These are phyloP conservation scores for Penicillium canariense DNA, from an alignment of 495 filamentous ascomycete genomes.

Conservation along the genomic window DNA sequence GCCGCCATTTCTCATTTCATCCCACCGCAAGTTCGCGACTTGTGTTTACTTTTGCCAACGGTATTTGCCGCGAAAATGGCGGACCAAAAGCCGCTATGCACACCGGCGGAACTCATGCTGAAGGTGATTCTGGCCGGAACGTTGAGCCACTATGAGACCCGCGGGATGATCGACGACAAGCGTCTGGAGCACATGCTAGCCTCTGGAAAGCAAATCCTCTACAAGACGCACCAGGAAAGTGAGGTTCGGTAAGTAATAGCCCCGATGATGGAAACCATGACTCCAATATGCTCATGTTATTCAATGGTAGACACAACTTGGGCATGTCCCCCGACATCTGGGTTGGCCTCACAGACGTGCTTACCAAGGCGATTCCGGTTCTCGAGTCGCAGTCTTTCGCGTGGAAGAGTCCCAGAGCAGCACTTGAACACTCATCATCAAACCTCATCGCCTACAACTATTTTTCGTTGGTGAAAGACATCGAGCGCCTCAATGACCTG, in stretches of 20 bases:
- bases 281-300: background rate
- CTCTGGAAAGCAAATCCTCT: conserved; percentile 49
- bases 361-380: conserved; percentile 58
- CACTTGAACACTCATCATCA: conserved; percentile 48
- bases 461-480: conserved; percentile 69
- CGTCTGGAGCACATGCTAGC: conserved; percentile 50
- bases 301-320: conserved; percentile 36
- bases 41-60: background rate
- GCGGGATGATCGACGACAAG: conserved; percentile 52
- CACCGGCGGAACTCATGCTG: conserved; percentile 48
- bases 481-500: conserved; percentile 80
- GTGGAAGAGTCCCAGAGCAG: conserved; percentile 60
- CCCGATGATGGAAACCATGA: too few relatives aligned
- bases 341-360: conserved; percentile 61
- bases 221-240: conserved; percentile 52
- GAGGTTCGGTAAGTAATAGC: conserved; percentile 45
- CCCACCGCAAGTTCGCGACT: conserved; percentile 8
- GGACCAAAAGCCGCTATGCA: conserved; percentile 43
- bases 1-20: conserved; percentile 8
- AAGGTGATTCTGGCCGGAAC: conserved; percentile 49
- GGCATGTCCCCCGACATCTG: conserved; percentile 64
- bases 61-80: conserved; percentile 19
- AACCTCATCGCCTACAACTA: conserved; percentile 80
- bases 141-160: conserved; percentile 49
- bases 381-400: conserved; percentile 62